These are phyloP conservation scores for Dactylorhiza incarnata DNA, from an alignment of 106 monocot species.

Conservation along the genomic window DNA sequence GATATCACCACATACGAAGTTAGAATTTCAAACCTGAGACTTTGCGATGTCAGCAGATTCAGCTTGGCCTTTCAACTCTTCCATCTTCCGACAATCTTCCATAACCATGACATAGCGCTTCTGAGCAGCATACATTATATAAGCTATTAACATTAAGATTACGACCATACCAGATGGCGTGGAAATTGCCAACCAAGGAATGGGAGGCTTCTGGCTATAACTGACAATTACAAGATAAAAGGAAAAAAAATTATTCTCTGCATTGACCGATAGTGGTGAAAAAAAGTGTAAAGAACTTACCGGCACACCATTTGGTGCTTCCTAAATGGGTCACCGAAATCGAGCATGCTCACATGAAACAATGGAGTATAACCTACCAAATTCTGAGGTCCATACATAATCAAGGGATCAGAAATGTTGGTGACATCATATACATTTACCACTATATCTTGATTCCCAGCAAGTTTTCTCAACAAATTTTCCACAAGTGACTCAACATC, in stretches of 20 bases:
- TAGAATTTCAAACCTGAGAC: constrained; percentile 95
- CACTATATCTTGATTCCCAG: constrained; percentile 80
- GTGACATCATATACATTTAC: constrained; percentile 97
- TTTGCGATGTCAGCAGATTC: constrained; percentile 97
- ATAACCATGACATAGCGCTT: constrained; percentile 62
- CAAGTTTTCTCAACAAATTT: constrained; percentile 88
- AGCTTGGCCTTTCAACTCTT: constrained; percentile 89
- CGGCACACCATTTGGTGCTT: constrained; percentile 91
- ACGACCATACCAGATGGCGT: constrained; percentile 55
- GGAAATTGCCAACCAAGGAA: constrained; percentile 44
- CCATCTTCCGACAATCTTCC: constrained; percentile 84
- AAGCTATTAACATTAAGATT: constrained; percentile 49
- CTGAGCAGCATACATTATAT: constrained; percentile 60
- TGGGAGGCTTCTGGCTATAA: constrained; percentile 68
- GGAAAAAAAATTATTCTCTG: constrained; percentile 9
- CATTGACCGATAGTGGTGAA: neutral
- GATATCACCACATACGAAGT: too few species aligned
- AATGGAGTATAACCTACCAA: constrained; percentile 43
- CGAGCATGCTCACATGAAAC: constrained; percentile 67
- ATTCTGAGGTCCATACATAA: constrained; percentile 85
- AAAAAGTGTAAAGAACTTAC: constrained; percentile 19
- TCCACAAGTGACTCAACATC: constrained; percentile 95
- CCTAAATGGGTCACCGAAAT: constrained; percentile 95
- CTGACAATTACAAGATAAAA: constrained; percentile 22
- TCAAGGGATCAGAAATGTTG: constrained; percentile 71